phyloP scores from a whole-genome alignment of 73 alveolate species.

The Urostyla sp. region DNA sequence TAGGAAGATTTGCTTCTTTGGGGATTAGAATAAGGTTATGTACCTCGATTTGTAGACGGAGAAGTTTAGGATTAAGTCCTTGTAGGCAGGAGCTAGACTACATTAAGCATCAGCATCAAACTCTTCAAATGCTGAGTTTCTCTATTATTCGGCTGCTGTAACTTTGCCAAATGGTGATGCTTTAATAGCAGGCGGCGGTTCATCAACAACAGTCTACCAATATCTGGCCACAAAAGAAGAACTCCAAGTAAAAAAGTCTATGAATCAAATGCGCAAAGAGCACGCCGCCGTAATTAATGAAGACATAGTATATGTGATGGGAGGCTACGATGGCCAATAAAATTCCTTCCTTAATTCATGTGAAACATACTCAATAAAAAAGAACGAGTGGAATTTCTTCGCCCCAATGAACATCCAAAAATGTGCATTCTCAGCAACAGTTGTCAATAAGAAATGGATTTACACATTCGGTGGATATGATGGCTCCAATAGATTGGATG shows the following conservation, averaged over 20 bases:
- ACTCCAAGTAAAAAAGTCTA: conserved; percentile 60
- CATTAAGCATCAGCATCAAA: conserved; percentile 24
- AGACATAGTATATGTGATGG: conserved; percentile 83
- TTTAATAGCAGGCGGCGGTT: conserved; percentile 88
- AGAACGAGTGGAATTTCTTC: conserved; percentile 77
- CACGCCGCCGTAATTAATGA: conserved; percentile 85
- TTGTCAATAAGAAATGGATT: conserved; percentile 75
- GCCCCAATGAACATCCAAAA: conserved; percentile 78
- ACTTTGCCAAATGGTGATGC: conserved; percentile 89
- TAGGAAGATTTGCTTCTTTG: conserved; percentile 80
- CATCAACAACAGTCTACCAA: conserved; percentile 74
- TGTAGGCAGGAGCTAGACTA: conserved; percentile 18
- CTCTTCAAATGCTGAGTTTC: conserved; percentile 62
- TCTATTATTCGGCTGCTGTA: conserved; percentile 87
- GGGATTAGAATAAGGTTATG: conserved; percentile 83
- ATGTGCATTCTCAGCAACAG: conserved; percentile 90
- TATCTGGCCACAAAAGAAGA: conserved; percentile 64
- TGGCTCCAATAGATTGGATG: conserved; percentile 85
- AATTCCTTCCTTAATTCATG: conserved; percentile 76
- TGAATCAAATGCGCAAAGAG: conserved; percentile 86
- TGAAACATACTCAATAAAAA: conserved; percentile 65
- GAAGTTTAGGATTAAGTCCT: conserved; percentile 67
- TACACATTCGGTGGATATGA: conserved; percentile 91
- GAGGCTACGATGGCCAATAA: conserved; percentile 91
- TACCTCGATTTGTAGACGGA: conserved; percentile 64